phyloP scores from a whole-genome alignment of 768 basidiomycete species.

The Auricularia sp. region DNA sequence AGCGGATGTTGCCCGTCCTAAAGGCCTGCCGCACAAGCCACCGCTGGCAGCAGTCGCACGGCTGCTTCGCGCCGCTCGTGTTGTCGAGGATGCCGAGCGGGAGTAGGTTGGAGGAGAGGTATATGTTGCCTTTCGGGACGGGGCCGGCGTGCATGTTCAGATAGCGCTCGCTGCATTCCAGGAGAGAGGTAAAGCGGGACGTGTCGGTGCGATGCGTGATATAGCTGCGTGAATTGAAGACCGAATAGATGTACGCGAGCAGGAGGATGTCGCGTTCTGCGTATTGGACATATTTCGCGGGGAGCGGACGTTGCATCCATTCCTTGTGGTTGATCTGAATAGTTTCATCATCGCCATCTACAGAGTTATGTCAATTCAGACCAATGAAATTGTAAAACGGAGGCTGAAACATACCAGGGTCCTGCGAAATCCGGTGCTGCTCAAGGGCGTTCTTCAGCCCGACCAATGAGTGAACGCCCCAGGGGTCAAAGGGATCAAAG shows the following conservation, averaged over 20 bases:
- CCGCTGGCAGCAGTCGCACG: too few relatives aligned
- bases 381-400: neutral
- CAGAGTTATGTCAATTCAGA: neutral
- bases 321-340: neutral
- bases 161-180: neutral
- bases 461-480: neutral
- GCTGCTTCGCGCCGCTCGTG: neutral
- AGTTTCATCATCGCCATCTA: neutral
- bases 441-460: neutral
- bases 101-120: neutral
- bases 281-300: neutral
- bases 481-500: neutral
- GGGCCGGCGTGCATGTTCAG: neutral
- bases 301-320: neutral
- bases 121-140: neutral
- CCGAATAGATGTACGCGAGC: neutral
- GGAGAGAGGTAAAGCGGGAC: neutral
- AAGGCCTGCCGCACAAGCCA: too few relatives aligned
- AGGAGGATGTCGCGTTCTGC: neutral
- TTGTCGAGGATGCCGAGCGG: neutral
- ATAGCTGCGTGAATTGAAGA: neutral
- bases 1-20: too few relatives aligned
- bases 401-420: neutral
- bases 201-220: neutral
- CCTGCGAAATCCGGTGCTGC: neutral